phyloP scores from a whole-genome alignment of 208 protist genomes.

The Angomonas desouzai region DNA sequence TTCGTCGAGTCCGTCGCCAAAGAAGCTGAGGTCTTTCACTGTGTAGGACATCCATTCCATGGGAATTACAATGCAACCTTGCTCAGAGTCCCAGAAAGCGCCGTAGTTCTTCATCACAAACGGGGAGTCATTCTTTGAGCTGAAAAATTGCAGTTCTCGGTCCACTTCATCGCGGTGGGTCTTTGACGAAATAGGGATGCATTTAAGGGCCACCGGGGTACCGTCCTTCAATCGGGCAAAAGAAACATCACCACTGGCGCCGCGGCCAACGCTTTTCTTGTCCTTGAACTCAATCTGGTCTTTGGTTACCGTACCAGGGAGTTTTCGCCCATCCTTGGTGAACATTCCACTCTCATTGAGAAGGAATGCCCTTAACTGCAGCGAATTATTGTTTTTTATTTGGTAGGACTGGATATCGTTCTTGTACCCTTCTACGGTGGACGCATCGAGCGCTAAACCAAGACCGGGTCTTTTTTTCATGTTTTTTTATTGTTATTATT shows the following conservation, averaged over 20 bases:
- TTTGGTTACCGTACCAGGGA: slow-evolving; percentile 71
- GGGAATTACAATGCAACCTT: slow-evolving; percentile 79
- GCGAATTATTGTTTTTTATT: slow-evolving; percentile 84
- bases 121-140: slow-evolving; percentile 55
- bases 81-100: slow-evolving; percentile 83
- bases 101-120: slow-evolving; percentile 89
- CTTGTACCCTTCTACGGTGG: slow-evolving; percentile 57
- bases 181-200: slow-evolving; percentile 86
- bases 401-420: slow-evolving; percentile 81
- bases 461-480: slow-evolving; percentile 63
- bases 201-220: slow-evolving; percentile 74
- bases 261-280: slow-evolving; percentile 64
- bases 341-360: slow-evolving; percentile 80
- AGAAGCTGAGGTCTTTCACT: slow-evolving; percentile 72
- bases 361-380: slow-evolving; percentile 83
- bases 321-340: slow-evolving; percentile 75
- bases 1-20: slow-evolving; percentile 83
- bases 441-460: slow-evolving; percentile 52
- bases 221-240: slow-evolving; percentile 72
- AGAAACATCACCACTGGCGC: slow-evolving; percentile 72
- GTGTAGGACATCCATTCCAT: slow-evolving; percentile 92
- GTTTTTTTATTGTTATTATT: slow-evolving; percentile 11
- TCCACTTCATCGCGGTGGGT: slow-evolving; percentile 84
- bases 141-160: slow-evolving; percentile 82
- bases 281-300: slow-evolving; percentile 69